These are phyloP conservation scores for Wickerhamomyces xylosicus DNA, from an alignment of 805 yeast species.

Conservation along the genomic window DNA sequence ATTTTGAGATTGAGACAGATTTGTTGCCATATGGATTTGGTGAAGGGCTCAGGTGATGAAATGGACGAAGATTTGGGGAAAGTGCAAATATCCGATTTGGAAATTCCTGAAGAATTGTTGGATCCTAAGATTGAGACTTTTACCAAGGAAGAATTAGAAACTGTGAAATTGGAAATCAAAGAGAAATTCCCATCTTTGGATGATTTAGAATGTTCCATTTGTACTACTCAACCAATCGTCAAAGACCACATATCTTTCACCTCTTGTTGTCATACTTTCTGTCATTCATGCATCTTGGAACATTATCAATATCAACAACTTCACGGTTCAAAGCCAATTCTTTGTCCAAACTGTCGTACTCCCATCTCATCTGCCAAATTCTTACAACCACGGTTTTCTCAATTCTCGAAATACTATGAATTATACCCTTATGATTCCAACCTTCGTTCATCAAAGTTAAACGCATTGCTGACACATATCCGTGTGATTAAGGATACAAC, in stretches of 20 bases:
- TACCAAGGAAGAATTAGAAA: conserved; percentile 8
- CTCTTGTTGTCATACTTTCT: conserved; percentile 75
- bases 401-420: conserved; percentile 12
- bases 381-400: conserved; percentile 18
- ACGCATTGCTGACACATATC: conserved; percentile 55
- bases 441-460: conserved; percentile 58
- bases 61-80: conserved; percentile 36
- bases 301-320: conserved; percentile 60
- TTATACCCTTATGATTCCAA: conserved; percentile 16
- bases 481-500: conserved; percentile 40
- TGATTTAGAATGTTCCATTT: conserved; percentile 72
- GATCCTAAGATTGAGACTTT: conserved; percentile 1
- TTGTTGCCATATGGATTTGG: conserved; percentile 73
- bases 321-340: conserved; percentile 30
- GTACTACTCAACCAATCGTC: conserved; percentile 58
- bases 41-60: conserved; percentile 39
- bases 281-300: conserved; percentile 61
- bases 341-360: conserved; percentile 71
- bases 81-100: conserved; percentile 1
- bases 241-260: conserved; percentile 47
- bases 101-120: conserved; percentile 14
- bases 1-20: conserved; percentile 77
- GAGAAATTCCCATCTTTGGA: conserved; percentile 23
- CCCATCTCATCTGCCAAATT: conserved; percentile 39
- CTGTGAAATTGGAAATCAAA: conserved; percentile 19